A percentile compares a stretch with the other conserved stretches of the same genome.
phyloP scores from a whole-genome alignment of 1,284 basidiomycete species.

The Ustilago curta region DNA sequence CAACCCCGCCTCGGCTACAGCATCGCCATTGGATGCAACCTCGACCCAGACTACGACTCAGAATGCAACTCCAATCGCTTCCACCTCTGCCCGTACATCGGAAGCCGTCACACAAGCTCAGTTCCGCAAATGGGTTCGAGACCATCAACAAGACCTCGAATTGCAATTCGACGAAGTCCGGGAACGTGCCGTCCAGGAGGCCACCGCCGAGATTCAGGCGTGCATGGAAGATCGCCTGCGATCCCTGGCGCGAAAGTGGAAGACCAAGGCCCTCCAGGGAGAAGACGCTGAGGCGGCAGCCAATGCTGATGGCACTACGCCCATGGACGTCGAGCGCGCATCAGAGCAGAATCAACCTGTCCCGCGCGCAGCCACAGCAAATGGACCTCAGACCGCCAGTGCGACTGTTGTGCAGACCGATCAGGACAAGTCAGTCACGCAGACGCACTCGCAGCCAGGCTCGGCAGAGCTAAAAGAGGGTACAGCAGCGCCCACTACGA shows the following conservation, averaged over 20 bases:
- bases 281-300: conserved; percentile 1
- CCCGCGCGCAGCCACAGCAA: background rate
- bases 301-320: background rate
- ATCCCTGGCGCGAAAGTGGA: conserved; percentile 16
- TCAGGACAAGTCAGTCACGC: background rate
- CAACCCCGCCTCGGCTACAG: background rate
- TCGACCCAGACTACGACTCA: conserved; percentile 1
- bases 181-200: conserved; percentile 27
- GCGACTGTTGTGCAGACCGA: background rate
- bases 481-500: background rate
- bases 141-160: conserved; percentile 22
- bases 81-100: background rate
- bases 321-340: conserved; percentile 25
- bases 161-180: conserved; percentile 30
- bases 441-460: background rate
- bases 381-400: background rate
- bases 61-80: background rate
- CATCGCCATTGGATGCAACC: conserved; percentile 1
- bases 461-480: background rate
- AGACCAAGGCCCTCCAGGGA: conserved; percentile 2
- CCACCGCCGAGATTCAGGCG: conserved; percentile 20
- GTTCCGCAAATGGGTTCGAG: conserved; percentile 23
- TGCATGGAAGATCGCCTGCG: conserved; percentile 26
- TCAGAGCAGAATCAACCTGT: background rate
- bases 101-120: conserved; percentile 22